Percentiles rank a stretch among this genome's conserved stretches.
Evolutionary conservation across 345 rosid species (phyloP).

Genomic region (Psidium friedrichsthalianum): DNA sequence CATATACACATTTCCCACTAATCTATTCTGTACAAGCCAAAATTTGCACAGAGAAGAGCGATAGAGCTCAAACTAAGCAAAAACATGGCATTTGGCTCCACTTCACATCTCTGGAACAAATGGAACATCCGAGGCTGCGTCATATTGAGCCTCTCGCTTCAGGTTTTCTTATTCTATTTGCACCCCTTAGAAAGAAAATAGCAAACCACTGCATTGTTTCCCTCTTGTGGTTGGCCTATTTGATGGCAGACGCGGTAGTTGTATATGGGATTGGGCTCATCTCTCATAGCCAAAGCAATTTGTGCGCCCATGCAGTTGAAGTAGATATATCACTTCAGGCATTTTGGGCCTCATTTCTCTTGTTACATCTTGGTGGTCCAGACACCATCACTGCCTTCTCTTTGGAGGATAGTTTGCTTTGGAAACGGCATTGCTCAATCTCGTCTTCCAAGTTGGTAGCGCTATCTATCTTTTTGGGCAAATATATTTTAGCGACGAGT

Average conservation of each 20-base stretch:
- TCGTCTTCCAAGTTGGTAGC: not conserved
- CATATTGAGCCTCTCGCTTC: not conserved
- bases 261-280: not conserved
- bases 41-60: not conserved
- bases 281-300: not conserved
- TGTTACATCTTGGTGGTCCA: not conserved
- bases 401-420: not conserved
- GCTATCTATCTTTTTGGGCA: not conserved
- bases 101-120: not conserved
- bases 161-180: not conserved
- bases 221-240: not conserved
- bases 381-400: not conserved
- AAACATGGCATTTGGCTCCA: not conserved
- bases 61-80: not conserved
- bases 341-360: not conserved
- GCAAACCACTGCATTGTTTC: rapidly evolving
- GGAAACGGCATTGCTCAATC: rapidly evolving
- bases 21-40: not conserved
- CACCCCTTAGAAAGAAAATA: not conserved
- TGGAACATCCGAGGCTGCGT: not conserved
- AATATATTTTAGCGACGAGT: rapidly evolving
- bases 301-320: rapidly evolving
- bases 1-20: not conserved
- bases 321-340: rapidly evolving
- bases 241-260: not conserved